Evolutionary conservation across 2,329 filamentous ascomycete genomes (phyloP).

Genomic region (Dactylellina cionopaga): DNA sequence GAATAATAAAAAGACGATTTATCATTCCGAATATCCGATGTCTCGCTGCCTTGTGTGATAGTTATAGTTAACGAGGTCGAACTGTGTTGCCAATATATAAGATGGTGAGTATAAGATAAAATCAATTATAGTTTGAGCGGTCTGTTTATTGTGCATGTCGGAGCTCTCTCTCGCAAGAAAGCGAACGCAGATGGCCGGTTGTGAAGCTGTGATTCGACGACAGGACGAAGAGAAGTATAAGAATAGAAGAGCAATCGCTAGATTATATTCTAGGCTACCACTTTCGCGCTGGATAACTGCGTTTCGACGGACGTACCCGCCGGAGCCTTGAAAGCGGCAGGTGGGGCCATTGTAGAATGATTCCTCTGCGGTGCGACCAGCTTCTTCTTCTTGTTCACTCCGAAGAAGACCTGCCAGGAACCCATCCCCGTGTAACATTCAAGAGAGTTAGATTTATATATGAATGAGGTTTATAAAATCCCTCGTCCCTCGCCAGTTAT

Average conservation of each 20-base stretch:
- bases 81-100: no score
- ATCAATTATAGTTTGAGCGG: no score
- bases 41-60: no score
- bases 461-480: conserved; percentile 47
- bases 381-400: background rate
- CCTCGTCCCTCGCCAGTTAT: conserved; percentile 42
- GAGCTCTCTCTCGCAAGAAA: no score
- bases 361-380: conserved; percentile 3
- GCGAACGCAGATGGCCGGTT: no score
- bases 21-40: no score
- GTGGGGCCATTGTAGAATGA: conserved; percentile 28
- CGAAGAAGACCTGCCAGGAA: conserved; percentile 14
- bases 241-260: no score
- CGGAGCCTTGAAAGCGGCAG: conserved; percentile 43
- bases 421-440: background rate
- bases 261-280: conserved; percentile 43
- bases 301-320: conserved; percentile 22
- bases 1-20: conserved; percentile 11
- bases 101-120: no score
- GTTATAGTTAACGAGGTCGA: no score
- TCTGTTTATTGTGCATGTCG: no score
- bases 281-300: conserved; percentile 36
- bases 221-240: background rate
- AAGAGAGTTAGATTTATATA: background rate
- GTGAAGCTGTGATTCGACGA: conserved; percentile 33